Conservation (phyloP, 495 filamentous ascomycete species). For the Neurospora sp. region DNA sequence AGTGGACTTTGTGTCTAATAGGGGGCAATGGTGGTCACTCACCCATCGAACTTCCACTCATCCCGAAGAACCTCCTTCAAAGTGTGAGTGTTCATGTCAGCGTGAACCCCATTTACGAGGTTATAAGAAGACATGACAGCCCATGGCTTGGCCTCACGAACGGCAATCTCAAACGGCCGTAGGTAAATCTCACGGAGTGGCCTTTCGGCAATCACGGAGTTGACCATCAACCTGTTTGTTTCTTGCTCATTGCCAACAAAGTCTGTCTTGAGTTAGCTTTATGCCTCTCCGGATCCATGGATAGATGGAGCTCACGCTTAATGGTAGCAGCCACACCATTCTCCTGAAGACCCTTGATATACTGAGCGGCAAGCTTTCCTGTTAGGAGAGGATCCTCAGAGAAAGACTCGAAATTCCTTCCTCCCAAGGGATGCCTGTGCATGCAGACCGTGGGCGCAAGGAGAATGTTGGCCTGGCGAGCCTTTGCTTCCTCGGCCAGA, state of each 20-base stretch:
- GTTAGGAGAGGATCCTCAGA: conserved; percentile 75
- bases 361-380: conserved; percentile 62
- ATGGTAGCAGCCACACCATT: conserved; percentile 67
- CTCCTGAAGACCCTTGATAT: conserved; percentile 65
- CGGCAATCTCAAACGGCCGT: conserved; percentile 70
- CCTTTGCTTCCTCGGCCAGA: conserved; percentile 61
- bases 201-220: conserved; percentile 59
- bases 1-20: conserved; percentile 3
- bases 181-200: conserved; percentile 75
- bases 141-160: conserved; percentile 67
- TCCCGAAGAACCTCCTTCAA: conserved; percentile 63
- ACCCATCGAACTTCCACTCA: conserved; percentile 70
- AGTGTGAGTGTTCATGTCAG: conserved; percentile 60
- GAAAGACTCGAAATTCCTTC: conserved; percentile 80
- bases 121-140: conserved; percentile 84
- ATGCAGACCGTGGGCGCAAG: conserved; percentile 77
- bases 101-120: conserved; percentile 67
- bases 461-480: conserved; percentile 63
- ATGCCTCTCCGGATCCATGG: neutral
- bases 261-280: conserved; percentile 35
- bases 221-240: conserved; percentile 62
- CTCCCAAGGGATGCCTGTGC: conserved; percentile 72
- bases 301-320: conserved; percentile 45
- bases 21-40: conserved; percentile 13
- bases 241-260: conserved; percentile 84